phyloP scores from a whole-genome alignment of 176 grass and related monocot species.

The Puccinellia tenuiflora region DNA sequence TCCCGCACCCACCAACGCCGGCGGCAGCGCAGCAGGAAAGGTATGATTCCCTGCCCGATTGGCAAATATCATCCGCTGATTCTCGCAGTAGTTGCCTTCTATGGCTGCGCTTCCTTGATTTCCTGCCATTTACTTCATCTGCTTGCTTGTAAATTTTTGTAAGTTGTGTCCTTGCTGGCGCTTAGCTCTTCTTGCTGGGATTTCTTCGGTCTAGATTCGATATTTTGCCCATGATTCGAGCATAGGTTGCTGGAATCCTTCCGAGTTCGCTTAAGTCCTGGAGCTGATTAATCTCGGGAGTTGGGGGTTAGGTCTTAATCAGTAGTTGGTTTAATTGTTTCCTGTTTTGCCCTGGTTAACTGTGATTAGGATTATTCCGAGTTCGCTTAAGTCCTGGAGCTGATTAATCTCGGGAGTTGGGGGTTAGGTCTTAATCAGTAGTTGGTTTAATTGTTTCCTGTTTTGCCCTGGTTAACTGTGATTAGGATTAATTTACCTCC shows the following conservation, averaged over 20 bases:
- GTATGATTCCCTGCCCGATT: neutral
- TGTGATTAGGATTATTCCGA: too few species aligned
- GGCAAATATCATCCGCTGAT: neutral
- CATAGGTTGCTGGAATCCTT: neutral
- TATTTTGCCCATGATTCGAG: neutral
- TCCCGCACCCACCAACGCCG: neutral
- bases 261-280: neutral
- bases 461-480: neutral
- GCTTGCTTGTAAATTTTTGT: neutral
- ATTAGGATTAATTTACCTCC: neutral
- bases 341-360: neutral
- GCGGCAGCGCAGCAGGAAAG: conserved; percentile 16
- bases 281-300: neutral
- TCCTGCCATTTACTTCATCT: conserved; percentile 1
- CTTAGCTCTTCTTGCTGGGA: neutral
- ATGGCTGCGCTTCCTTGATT: neutral
- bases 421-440: neutral
- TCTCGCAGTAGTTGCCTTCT: neutral
- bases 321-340: neutral
- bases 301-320: neutral
- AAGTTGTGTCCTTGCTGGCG: neutral
- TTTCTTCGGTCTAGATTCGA: neutral
- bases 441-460: neutral
- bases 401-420: neutral
- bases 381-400: neutral